Base-by-base conservation (phyloP, 2,329 filamentous ascomycete genomes). In the Talaromyces sp. region DNA sequence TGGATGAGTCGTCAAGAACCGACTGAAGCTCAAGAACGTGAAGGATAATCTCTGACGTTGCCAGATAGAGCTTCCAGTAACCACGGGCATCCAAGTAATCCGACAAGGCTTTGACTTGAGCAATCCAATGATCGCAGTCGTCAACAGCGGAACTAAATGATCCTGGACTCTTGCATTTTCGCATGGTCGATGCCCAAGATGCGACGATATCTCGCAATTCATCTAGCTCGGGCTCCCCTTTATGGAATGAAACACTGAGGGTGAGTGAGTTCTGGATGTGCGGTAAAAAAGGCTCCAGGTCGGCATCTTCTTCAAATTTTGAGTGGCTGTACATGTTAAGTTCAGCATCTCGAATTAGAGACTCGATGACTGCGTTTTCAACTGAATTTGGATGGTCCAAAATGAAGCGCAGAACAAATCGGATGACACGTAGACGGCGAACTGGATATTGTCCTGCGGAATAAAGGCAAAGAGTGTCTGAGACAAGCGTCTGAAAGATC, bases 1-100 rank as follows among this genome's bases (percentile, higher is more conserved):
- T 72, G 60, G 74, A 74, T 2, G 75, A 79, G 61, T 63, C 62
- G 53, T 75, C 69, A 4, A 65, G 62, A 3, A 66, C 64, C 21
- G 73, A 69, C 52, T 77, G 75, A 31, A 84, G 67, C 65, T 84
- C 80, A 11, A 79, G 69, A 1, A 81, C 69, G 27, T 75, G 79
- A 6, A 79, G 68, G 12, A 83, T 71, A 27, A 85, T 65, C 56
- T 79, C 76, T 7, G 86, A 72, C n/a, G 79, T 73, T 9, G 75
- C 75, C 53, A 85, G 68, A 50, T 79, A 77, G 27, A 79, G 68
- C 54, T 77, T 79, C 65, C 81, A 81, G 32, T 83, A 74, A 1
- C 84, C 85, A 59, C 83, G 80, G 46, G 85, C 80, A 54, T 81
- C 80, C 4, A 86, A 76, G 65, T 81, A 88, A 60, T 86, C 82